A percentile compares a stretch with the other conserved stretches of the same genome.
Conservation (phyloP, 257 asterid genomes). For the Solanum piurae region DNA sequence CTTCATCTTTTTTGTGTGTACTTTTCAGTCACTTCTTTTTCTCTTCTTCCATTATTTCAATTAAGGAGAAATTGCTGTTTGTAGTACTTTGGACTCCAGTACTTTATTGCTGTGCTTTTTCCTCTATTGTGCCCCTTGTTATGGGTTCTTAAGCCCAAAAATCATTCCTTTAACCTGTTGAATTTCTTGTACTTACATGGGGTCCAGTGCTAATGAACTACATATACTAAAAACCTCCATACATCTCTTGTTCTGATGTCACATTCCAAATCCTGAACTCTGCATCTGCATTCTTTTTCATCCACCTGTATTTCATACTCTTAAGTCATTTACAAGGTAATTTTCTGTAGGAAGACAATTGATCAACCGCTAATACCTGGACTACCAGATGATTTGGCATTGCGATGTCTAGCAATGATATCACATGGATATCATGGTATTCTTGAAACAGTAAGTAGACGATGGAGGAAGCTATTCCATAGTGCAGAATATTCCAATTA, state of each 20-base stretch:
- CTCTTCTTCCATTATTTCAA: neutral
- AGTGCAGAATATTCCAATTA: neutral
- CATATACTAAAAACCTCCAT: neutral
- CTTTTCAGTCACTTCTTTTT: neutral
- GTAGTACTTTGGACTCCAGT: neutral
- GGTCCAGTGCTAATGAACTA: neutral
- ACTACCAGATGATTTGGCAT: conserved; percentile 1
- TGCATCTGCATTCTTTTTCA: neutral
- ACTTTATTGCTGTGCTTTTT: neutral
- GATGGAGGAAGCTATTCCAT: neutral
- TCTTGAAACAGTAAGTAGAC: neutral
- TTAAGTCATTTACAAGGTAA: neutral
- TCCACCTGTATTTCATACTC: neutral
- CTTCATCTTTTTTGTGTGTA: neutral
- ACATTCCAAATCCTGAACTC: neutral
- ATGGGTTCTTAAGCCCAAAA: neutral
- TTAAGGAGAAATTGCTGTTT: neutral
- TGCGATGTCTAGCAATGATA: neutral
- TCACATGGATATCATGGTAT: neutral
- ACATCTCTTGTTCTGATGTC: neutral
- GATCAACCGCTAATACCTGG: neutral
- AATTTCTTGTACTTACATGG: neutral
- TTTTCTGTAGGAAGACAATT: neutral
- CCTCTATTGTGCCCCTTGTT: neutral
- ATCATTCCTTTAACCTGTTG: neutral